Evolutionary conservation across 352 stramenopile genomes (phyloP), one percentile per base, ranked within the genome.

Genomic region (Detonula confervacea): DNA sequence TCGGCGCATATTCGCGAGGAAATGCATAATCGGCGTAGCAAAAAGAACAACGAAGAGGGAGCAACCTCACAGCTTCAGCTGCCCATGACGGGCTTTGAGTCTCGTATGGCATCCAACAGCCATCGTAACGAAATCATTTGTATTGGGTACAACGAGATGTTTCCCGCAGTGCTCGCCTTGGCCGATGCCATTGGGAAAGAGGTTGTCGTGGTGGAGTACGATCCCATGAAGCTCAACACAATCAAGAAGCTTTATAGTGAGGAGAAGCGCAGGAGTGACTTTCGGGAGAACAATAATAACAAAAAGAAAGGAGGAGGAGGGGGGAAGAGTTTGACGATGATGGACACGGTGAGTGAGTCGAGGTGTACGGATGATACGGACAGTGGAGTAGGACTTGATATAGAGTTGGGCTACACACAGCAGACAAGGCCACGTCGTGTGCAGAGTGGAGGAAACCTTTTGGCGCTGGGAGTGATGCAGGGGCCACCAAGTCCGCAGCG

Each of bases 111-210:
- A 7, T 16, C 7, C 16, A 11, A 63, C 55, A 42, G 55, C 20
- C 55, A 63, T 63, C 55, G 55, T 8, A 63, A 63, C 22, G 55
- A 63, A 16, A 63, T 63, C 55, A 63, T 63, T 37, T 63, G 55
- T 24, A 63, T 63, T 11, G 55, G 55, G 22, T 63, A 63, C 55
- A 63, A 63, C 55, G 55, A 63, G 55, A 20, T 63, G 22, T 63
- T 63, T 33, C 55, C 55, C 8, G 55, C 55, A n/a, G 55, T 63
- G 9, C 55, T 63, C 9, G 20, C 55, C 16, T n/a, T 63, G 4
- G 55, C 55, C 7, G 55, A 63, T 16, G 55, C 55, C 4, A 42
- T 63, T 24, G 55, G 27, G 4, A 63, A 63, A 33, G 55, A 63
- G 22, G 55, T 63, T 11, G 55, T 63, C 9, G 55, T 63, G 27